Conservation (phyloP, 225 moss, liverwort and hornwort species). For the Polytrichum commune region DNA sequence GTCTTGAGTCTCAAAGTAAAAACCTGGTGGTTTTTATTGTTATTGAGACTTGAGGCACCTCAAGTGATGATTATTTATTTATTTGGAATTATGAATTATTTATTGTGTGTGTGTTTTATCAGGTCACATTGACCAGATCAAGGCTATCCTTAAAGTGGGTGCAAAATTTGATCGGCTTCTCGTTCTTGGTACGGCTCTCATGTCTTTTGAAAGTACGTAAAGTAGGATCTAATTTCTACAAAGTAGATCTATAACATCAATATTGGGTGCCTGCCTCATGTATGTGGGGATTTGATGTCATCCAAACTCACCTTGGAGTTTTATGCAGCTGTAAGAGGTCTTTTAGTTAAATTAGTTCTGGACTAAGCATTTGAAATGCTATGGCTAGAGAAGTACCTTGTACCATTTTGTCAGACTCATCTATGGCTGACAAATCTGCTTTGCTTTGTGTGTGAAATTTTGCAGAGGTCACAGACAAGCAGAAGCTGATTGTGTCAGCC, state of each 20-base stretch:
- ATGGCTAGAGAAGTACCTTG: too few relatives aligned
- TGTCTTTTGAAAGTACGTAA: not conserved
- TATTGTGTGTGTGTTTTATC: not conserved
- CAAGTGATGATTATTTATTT: too few relatives aligned
- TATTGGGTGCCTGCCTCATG: not conserved
- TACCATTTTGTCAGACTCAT: too few relatives aligned
- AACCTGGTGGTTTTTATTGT: not conserved
- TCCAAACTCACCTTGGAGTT: too few relatives aligned
- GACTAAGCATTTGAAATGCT: too few relatives aligned
- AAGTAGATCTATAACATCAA: not conserved
- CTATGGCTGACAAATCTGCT: too few relatives aligned
- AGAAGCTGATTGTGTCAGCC: conserved; percentile 77
- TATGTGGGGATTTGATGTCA: not conserved
- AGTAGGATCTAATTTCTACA: conserved; percentile 2
- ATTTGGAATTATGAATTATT: too few relatives aligned
- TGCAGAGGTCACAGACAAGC: conserved; percentile 60
- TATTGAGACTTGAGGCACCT: too few relatives aligned
- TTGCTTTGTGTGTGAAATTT: not conserved
- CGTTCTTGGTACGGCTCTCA: conserved; percentile 60
- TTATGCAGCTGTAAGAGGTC: too few relatives aligned
- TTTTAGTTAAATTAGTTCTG: too few relatives aligned
- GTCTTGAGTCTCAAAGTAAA: too few relatives aligned
- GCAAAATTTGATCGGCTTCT: conserved; percentile 71
- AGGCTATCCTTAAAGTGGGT: conserved; percentile 65
- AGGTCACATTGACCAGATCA: conserved; percentile 85